Percentiles rank a stretch among this genome's conserved stretches.
These are phyloP conservation scores for Chrysoporthe puriensis DNA, from an alignment of 2,329 filamentous ascomycete genomes.

Conservation along the genomic window DNA sequence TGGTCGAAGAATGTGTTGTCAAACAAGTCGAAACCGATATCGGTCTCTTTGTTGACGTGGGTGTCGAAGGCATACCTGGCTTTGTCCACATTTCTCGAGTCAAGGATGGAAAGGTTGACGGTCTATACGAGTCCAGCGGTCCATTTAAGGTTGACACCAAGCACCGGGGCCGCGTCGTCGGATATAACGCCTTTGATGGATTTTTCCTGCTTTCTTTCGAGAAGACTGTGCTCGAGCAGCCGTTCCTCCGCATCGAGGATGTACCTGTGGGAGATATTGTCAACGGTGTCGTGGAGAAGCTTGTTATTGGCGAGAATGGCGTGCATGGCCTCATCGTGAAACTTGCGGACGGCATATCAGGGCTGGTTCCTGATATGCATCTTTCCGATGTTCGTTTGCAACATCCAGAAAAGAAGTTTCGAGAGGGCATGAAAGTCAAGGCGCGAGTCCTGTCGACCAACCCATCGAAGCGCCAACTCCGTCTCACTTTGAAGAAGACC, in stretches of 20 bases:
- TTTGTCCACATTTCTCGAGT: constrained; percentile 96
- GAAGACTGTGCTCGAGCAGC: constrained; percentile 78
- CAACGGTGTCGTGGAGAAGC: constrained; percentile 81
- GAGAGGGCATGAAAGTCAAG: constrained; percentile 82
- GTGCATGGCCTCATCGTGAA: constrained; percentile 81
- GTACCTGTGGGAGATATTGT: constrained; percentile 80
- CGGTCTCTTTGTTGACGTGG: constrained; percentile 79
- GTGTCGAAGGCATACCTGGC: constrained; percentile 69
- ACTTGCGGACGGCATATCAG: constrained; percentile 83
- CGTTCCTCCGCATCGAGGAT: constrained; percentile 91
- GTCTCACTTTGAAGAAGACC: constrained; percentile 91
- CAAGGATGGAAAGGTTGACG: constrained; percentile 87
- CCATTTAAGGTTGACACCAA: constrained; percentile 76
- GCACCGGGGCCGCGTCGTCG: constrained; percentile 81
- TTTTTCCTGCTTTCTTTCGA: constrained; percentile 86
- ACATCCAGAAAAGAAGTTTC: constrained; percentile 95
- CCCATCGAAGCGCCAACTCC: constrained; percentile 73
- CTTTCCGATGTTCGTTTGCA: constrained; percentile 85
- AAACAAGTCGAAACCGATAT: constrained; percentile 77
- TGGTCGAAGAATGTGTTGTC: constrained; percentile 78
- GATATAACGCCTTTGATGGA: constrained; percentile 86
- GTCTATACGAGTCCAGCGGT: constrained; percentile 75
- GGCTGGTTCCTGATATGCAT: constrained; percentile 87
- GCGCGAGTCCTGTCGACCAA: constrained; percentile 84
- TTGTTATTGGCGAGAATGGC: constrained; percentile 78